Conservation (phyloP, 1,139 yeast species). For the Scheffersomyces segobiensis region DNA sequence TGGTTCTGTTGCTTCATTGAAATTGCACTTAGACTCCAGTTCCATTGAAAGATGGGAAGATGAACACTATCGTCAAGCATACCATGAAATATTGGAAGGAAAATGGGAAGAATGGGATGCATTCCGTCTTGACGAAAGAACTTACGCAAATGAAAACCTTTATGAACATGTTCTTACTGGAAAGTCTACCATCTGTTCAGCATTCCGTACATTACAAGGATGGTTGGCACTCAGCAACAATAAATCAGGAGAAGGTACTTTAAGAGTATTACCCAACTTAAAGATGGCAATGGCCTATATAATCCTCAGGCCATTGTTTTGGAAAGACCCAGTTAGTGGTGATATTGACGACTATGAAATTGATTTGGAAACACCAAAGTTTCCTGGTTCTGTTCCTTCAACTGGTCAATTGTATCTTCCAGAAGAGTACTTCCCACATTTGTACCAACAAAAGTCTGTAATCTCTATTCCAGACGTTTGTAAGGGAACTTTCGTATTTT, state of each 20-base stretch:
- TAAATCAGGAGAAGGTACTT: slow-evolving; percentile 46
- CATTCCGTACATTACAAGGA: slow-evolving; percentile 49
- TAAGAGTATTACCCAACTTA: slow-evolving; percentile 40
- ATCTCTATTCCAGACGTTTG: slow-evolving; percentile 34
- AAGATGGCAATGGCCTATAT: slow-evolving; percentile 40
- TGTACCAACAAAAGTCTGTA: slow-evolving; percentile 24
- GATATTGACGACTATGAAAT: slow-evolving; percentile 21
- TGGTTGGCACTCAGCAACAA: slow-evolving; percentile 44
- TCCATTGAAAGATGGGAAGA: slow-evolving; percentile 52
- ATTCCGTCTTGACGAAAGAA: slow-evolving; percentile 37
- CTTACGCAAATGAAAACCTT: slow-evolving; percentile 34
- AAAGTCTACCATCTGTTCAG: slow-evolving; percentile 34
- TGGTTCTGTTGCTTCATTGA: slow-evolving; percentile 36
- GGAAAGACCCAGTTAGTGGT: slow-evolving; percentile 19
- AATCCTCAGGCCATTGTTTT: slow-evolving; percentile 47
- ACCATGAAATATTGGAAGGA: slow-evolving; percentile 42
- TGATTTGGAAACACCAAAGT: slow-evolving; percentile 19
- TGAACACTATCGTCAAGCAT: slow-evolving; percentile 35
- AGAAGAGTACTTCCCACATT: slow-evolving; percentile 26
- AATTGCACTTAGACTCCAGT: slow-evolving; percentile 48
- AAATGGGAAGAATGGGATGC: slow-evolving; percentile 51
- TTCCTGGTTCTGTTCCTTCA: slow-evolving; percentile 33
- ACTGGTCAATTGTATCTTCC: slow-evolving; percentile 26
- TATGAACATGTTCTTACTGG: slow-evolving; percentile 22
- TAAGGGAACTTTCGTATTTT: slow-evolving; percentile 46